A percentile compares a stretch with the other conserved stretches of the same genome.
These are phyloP conservation scores for Chrysosporium keratinophilum DNA, from an alignment of 2,329 filamentous ascomycete genomes.

Conservation along the genomic window DNA sequence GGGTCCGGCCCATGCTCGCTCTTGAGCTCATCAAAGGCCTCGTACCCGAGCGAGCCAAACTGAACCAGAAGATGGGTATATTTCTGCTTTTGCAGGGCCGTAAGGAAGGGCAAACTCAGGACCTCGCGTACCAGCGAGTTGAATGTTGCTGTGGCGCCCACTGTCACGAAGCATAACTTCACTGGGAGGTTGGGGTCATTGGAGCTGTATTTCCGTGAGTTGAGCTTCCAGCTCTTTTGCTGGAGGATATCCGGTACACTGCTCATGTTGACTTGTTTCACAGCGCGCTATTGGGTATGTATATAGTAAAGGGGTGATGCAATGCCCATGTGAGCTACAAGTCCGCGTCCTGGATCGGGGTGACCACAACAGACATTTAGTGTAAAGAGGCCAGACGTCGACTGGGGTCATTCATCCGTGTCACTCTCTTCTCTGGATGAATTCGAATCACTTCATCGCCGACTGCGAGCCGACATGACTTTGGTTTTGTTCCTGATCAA, in stretches of 20 bases:
- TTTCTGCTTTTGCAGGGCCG: conserved; percentile 45
- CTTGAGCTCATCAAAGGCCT: conserved; percentile 41
- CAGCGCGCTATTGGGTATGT: no score
- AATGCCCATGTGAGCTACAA: not conserved
- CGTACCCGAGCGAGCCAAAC: conserved; percentile 59
- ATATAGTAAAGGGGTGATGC: not conserved
- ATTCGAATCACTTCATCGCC: no score
- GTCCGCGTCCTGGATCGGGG: no score
- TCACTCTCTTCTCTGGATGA: no score
- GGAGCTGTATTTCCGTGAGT: conserved; percentile 9
- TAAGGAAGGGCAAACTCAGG: conserved; percentile 53
- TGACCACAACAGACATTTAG: no score
- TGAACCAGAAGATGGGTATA: conserved; percentile 71
- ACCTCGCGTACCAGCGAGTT: conserved; percentile 56
- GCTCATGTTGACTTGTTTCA: conserved; percentile 3
- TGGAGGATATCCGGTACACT: not conserved
- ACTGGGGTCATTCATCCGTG: no score
- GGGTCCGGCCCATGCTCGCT: conserved; percentile 20
- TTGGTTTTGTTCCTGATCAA: no score
- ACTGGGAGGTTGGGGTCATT: conserved; percentile 19
- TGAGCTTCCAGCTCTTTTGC: conserved; percentile 2
- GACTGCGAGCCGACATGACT: no score
- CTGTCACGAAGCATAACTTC: conserved; percentile 67
- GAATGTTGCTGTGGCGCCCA: conserved; percentile 86
- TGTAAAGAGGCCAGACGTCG: no score